These are phyloP conservation scores for Nevesoporus exiguus DNA, from an alignment of 768 basidiomycete species.

Conservation along the genomic window DNA sequence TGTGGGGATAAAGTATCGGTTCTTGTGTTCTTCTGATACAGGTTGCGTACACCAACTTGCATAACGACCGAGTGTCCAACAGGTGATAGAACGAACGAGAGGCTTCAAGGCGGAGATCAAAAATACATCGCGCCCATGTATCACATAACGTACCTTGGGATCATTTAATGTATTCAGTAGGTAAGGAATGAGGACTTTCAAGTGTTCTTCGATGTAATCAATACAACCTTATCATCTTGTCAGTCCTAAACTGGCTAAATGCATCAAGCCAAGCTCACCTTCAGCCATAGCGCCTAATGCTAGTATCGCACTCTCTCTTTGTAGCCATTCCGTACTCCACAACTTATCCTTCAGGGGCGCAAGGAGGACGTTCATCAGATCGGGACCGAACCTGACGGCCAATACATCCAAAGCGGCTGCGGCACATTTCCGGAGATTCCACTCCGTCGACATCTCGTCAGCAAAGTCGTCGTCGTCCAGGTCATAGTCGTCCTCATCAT, in stretches of 20 bases:
- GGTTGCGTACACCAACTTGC: constrained; percentile 95
- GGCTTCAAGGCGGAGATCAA: constrained; percentile 49
- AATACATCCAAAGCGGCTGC: constrained; percentile 97
- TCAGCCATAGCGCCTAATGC: constrained; percentile 98
- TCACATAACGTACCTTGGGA: constrained; percentile 62
- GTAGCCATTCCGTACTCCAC: constrained; percentile 90
- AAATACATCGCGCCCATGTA: neutral
- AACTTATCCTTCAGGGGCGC: constrained; percentile 90
- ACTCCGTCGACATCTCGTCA: constrained; percentile 96
- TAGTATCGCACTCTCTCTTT: constrained; percentile 92
- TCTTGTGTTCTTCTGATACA: constrained; percentile 82
- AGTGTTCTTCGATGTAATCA: constrained; percentile 90
- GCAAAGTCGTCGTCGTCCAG: constrained; percentile 84
- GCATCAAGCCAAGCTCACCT: constrained; percentile 48
- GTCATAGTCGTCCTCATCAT: constrained; percentile 86
- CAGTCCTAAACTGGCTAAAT: neutral
- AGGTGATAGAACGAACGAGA: constrained; percentile 95
- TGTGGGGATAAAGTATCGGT: constrained; percentile 89
- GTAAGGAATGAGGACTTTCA: constrained; percentile 91
- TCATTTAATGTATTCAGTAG: constrained; percentile 88
- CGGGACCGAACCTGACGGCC: constrained; percentile 88
- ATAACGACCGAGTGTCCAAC: constrained; percentile 99
- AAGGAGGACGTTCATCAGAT: constrained; percentile 84
- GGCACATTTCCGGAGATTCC: constrained; percentile 98
- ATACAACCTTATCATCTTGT: constrained; percentile 72